A percentile compares a stretch with the other conserved stretches of the same genome.
phyloP scores from a whole-genome alignment of 2,329 filamentous ascomycete genomes.

The Fusarium coffeatum region DNA sequence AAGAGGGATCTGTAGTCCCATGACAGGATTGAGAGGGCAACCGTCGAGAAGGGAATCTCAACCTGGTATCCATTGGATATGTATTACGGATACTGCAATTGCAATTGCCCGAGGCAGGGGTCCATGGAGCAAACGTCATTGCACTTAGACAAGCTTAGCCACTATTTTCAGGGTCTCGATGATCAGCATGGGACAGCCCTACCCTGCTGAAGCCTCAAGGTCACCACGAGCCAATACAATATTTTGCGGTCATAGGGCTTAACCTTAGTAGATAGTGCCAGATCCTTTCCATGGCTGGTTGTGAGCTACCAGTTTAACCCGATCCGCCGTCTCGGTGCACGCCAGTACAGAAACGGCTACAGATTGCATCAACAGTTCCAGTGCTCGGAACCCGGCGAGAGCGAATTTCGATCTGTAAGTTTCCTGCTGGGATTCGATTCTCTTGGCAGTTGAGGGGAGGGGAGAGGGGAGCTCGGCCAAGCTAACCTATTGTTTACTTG shows the following conservation, averaged over 20 bases:
- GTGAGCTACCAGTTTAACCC: conserved; percentile 7
- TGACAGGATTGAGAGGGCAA: conserved; percentile 13
- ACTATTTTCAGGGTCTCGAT: conserved; percentile 26
- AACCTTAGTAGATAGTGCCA: not conserved
- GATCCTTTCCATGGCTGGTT: not conserved
- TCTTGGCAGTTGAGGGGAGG: conserved; percentile 16
- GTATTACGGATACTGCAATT: not conserved
- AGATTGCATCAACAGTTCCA: not conserved
- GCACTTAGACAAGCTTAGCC: conserved; percentile 19
- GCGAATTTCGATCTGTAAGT: conserved; percentile 15
- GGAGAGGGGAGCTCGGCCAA: conserved; percentile 9
- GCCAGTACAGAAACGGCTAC: conserved; percentile 33
- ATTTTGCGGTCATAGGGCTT: conserved; percentile 14
- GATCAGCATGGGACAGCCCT: conserved; percentile 12
- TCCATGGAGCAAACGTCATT: conserved; percentile 29
- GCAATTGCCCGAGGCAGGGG: conserved; percentile 6
- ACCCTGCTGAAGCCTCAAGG: conserved; percentile 3
- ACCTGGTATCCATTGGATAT: not conserved
- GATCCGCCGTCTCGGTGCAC: conserved; percentile 14
- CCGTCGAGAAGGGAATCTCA: not conserved
- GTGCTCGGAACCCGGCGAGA: conserved; percentile 31
- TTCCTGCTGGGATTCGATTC: not conserved
- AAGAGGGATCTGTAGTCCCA: not conserved
- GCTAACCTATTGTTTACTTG: conserved; percentile 1
- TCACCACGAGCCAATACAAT: not conserved